These are phyloP conservation scores for Hypoxylon lienhwacheense DNA, from an alignment of 495 filamentous ascomycete genomes.

Conservation along the genomic window DNA sequence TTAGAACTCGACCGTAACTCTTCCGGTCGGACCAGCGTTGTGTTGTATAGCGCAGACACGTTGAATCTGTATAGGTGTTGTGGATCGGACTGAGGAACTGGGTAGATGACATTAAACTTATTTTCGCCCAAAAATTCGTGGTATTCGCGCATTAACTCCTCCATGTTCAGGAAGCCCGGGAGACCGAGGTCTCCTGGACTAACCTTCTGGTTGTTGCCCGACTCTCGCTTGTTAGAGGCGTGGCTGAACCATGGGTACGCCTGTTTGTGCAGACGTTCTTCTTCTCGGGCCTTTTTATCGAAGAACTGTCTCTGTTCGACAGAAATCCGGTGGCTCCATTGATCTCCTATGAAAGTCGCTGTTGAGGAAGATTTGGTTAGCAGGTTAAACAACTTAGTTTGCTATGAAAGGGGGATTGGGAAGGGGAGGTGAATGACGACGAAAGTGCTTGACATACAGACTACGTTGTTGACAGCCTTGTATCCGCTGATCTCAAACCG, in stretches of 20 bases:
- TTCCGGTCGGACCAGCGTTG: too few relatives aligned
- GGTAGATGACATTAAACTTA: neutral
- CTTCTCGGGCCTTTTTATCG: neutral
- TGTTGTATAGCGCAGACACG: too few relatives aligned
- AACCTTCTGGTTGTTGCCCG: neutral
- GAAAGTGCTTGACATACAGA: neutral
- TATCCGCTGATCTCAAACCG: neutral
- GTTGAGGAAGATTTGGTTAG: neutral
- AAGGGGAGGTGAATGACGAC: neutral
- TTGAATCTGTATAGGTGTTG: too few relatives aligned
- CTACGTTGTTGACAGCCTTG: neutral
- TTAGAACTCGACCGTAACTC: too few relatives aligned
- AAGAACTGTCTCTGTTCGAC: neutral
- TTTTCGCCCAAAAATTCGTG: neutral
- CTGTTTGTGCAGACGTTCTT: neutral
- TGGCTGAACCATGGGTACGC: neutral
- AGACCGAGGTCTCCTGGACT: neutral
- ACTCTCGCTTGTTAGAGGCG: neutral
- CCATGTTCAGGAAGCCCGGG: neutral
- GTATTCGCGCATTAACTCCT: neutral
- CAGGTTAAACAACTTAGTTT: neutral
- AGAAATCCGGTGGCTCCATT: neutral
- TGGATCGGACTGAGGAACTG: too few relatives aligned
- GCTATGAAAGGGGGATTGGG: too few relatives aligned
- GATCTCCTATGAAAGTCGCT: neutral